Evolutionary conservation across 1,284 basidiomycete genomes (phyloP).

Genomic region (Malassezia vespertilionis): DNA sequence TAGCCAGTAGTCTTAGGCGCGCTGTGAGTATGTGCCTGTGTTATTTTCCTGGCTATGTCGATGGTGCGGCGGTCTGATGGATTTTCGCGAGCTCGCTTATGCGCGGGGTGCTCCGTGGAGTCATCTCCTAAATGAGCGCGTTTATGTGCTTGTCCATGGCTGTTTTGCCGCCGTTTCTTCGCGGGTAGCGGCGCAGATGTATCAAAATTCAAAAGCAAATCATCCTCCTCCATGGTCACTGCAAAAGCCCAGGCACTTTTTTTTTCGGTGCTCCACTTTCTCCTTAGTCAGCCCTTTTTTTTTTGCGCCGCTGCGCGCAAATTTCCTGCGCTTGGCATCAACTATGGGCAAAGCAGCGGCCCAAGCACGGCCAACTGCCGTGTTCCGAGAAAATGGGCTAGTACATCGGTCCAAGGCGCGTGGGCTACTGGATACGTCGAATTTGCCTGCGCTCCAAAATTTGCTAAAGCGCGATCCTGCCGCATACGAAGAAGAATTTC

Average conservation of each 20-base stretch:
- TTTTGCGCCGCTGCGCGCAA: neutral
- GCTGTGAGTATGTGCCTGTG: too few relatives aligned
- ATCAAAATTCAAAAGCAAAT: slow-evolving; percentile 44
- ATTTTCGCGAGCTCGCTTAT: too few relatives aligned
- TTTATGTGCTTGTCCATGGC: too few relatives aligned
- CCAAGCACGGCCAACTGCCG: slow-evolving; percentile 16
- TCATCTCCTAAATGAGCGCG: too few relatives aligned
- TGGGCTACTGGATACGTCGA: slow-evolving; percentile 47
- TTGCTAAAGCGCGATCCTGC: slow-evolving; percentile 82
- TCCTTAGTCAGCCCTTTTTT: neutral
- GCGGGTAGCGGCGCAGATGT: slow-evolving; percentile 9
- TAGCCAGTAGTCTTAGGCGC: slow-evolving; percentile 2
- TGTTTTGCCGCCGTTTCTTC: neutral
- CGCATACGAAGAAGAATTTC: slow-evolving; percentile 87
- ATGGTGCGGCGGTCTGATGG: too few relatives aligned
- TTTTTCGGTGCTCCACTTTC: slow-evolving; percentile 3
- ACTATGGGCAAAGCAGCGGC: slow-evolving; percentile 1
- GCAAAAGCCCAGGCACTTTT: neutral
- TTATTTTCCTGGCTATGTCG: too few relatives aligned
- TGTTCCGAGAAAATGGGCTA: slow-evolving; percentile 37
- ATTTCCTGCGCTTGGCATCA: neutral
- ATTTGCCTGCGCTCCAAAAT: slow-evolving; percentile 70
- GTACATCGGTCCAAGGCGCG: slow-evolving; percentile 36
- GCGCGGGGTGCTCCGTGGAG: too few relatives aligned
- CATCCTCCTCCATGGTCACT: slow-evolving; percentile 37